A percentile compares a stretch with the other conserved stretches of the same genome.
These are phyloP conservation scores for Bretziella fagacearum DNA, from an alignment of 2,329 filamentous ascomycete species.

Conservation along the genomic window DNA sequence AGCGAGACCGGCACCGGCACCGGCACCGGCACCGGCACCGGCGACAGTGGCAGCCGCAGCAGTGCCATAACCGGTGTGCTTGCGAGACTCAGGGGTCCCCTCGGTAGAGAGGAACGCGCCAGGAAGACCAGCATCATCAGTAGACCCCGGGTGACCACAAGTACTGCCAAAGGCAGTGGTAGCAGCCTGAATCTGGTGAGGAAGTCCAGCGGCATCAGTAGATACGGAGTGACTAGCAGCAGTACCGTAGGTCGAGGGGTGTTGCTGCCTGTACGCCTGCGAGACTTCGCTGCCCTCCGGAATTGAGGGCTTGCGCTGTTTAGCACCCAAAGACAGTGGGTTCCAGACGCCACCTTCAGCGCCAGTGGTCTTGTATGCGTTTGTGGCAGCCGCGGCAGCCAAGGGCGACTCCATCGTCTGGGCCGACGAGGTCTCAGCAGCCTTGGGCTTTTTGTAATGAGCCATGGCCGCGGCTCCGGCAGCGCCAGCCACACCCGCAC, in stretches of 20 bases:
- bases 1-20: background rate
- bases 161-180: background rate
- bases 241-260: slow-evolving; percentile 1
- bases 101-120: slow-evolving; percentile 8
- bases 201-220: background rate
- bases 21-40: background rate
- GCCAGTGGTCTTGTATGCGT: background rate
- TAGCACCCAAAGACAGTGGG: slow-evolving; percentile 7
- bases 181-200: too few relatives aligned
- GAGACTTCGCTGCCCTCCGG: slow-evolving; percentile 1
- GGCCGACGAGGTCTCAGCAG: background rate
- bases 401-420: background rate
- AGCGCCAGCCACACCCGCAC: background rate
- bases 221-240: background rate
- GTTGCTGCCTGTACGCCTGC: background rate
- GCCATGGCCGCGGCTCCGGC: background rate
- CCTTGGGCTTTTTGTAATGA: background rate
- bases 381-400: background rate
- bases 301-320: background rate
- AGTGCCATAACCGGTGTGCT: background rate
- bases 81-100: background rate
- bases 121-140: slow-evolving; percentile 5
- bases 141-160: background rate
- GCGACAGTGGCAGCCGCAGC: slow-evolving; percentile 1
- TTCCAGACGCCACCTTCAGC: slow-evolving; percentile 1